Evolutionary conservation across 2,329 filamentous ascomycete genomes (phyloP).

Genomic region (Ploettnerulaceae sp.): DNA sequence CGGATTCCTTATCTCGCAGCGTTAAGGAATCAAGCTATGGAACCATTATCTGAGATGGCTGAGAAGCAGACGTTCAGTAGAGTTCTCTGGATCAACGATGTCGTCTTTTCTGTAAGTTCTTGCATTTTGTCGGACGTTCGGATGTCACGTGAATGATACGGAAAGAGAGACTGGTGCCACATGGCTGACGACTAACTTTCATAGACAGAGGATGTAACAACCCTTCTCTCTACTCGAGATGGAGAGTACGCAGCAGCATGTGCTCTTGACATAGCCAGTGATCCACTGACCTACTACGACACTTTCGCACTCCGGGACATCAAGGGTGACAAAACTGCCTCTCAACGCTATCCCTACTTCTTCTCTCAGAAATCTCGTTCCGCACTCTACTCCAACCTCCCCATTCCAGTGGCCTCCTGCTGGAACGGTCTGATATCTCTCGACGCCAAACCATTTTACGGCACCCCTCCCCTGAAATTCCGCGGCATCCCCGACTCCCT

Average conservation of each 20-base stretch:
- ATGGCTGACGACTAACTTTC: slow-evolving; percentile 2
- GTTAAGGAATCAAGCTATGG: slow-evolving; percentile 58
- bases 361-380: slow-evolving; percentile 45
- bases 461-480: slow-evolving; percentile 46
- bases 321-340: slow-evolving; percentile 45
- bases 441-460: slow-evolving; percentile 51
- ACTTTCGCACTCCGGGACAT: slow-evolving; percentile 57
- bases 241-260: slow-evolving; percentile 59
- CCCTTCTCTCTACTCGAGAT: slow-evolving; percentile 50
- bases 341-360: slow-evolving; percentile 58
- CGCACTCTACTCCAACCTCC: slow-evolving; percentile 46
- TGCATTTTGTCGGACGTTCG: not conserved
- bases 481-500: slow-evolving; percentile 60
- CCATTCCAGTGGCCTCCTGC: slow-evolving; percentile 49
- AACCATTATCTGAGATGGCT: slow-evolving; percentile 14
- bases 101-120: slow-evolving; percentile 50
- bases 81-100: slow-evolving; percentile 59
- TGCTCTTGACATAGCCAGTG: slow-evolving; percentile 38
- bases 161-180: not conserved
- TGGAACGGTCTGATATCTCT: slow-evolving; percentile 54
- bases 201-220: slow-evolving; percentile 51
- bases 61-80: slow-evolving; percentile 41
- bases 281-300: slow-evolving; percentile 48
- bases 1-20: slow-evolving; percentile 65
- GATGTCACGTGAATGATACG: not conserved